Conservation (phyloP, 495 filamentous ascomycete species). For the Talaromyces nanjingensis region DNA sequence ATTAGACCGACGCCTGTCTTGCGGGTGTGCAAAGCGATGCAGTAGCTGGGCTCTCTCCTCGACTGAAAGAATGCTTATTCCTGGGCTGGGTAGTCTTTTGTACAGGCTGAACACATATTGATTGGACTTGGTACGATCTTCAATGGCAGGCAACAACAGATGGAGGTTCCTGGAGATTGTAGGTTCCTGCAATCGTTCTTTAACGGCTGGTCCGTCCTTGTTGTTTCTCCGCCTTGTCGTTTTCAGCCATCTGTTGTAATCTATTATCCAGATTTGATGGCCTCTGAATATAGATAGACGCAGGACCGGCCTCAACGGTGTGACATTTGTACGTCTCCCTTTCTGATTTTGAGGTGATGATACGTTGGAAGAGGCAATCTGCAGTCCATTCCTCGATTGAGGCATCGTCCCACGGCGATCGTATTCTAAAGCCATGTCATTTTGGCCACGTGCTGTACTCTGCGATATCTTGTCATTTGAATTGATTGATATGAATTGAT, state of each 20-base stretch:
- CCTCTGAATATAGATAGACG: not conserved
- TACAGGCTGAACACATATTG: conserved; percentile 55
- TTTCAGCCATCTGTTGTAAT: not conserved
- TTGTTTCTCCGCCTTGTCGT: not conserved
- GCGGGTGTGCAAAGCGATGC: conserved; percentile 51
- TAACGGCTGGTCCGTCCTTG: not conserved
- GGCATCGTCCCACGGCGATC: not conserved
- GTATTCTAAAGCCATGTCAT: not conserved
- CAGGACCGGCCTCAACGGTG: not conserved
- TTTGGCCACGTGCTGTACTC: not conserved
- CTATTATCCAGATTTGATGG: not conserved
- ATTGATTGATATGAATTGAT: not conserved
- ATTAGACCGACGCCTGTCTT: conserved; percentile 32
- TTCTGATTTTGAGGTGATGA: not conserved
- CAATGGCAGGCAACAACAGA: conserved; percentile 21
- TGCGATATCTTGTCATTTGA: not conserved
- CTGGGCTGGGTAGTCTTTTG: conserved; percentile 53
- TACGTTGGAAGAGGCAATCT: not conserved
- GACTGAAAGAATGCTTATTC: conserved; percentile 56
- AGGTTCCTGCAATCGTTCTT: not conserved
- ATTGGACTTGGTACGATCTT: conserved; percentile 37
- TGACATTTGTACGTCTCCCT: not conserved
- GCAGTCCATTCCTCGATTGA: not conserved
- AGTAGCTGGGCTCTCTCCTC: conserved; percentile 57
- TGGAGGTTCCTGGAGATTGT: not conserved